Base-by-base conservation (phyloP, 2,329 filamentous ascomycete genomes). In the Penicillium sp. region DNA sequence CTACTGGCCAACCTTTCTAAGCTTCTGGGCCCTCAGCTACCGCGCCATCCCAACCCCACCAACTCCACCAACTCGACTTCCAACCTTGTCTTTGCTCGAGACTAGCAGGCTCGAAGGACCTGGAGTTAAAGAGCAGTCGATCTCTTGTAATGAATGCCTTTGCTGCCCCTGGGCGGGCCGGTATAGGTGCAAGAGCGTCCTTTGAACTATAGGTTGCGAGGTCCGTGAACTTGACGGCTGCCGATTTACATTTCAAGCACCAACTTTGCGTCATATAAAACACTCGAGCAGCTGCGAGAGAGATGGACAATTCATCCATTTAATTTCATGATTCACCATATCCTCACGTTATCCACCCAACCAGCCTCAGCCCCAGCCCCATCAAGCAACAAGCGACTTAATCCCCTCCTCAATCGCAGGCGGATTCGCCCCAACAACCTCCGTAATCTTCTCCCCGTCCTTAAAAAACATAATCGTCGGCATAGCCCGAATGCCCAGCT, bases 401-500 rank as follows among this genome's bases (percentile, higher is more conserved):
- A 63, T 50, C 1, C 6, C 24, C 2, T 11, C 16, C 44, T 56
- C 52, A 22, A 65, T 52, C 22, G 37, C 33, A 10, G 14, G 14
- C 10, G 49, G 33, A 31, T 61, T 40, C 13, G 56, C 58, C 1
- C 63, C 63, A 5, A 60, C 54, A 35, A 63, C 41, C 31, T 65
- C 59, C 2, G 37, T 55, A 11, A 61, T 24, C 31, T 63, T 65
- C 43, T 61, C 50, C 6, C 61, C 60, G 14, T 37, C 47, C 18
- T 59, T 55, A 37, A 65, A 65, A n/a, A 60, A 54, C 22, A 58
- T 31, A 33, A 63, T 50, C 0, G 63, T 63, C 10, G 63, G 63
- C 59, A 63, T 63, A 5, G 59, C 60, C 2, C 56, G 47, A 19
- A 63, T 49, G 2, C 57, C 55, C 13, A 65, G 51, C 31, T 65